Conservation (phyloP, 1,284 basidiomycete genomes). For the Testicularia cyperi region DNA sequence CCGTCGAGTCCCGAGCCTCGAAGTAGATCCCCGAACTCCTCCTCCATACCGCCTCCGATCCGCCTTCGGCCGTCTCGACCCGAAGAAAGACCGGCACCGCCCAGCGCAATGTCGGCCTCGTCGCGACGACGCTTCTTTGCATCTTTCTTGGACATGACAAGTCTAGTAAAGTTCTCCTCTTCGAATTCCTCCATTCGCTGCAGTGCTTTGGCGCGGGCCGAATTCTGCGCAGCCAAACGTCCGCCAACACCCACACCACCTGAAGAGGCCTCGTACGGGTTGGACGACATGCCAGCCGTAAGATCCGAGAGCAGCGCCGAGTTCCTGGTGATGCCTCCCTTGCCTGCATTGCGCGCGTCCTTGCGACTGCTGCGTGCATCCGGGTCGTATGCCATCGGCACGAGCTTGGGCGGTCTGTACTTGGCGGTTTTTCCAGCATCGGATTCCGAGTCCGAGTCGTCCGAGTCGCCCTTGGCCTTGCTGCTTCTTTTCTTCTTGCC, state of each 20-base stretch:
- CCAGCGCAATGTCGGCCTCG: conserved; percentile 89
- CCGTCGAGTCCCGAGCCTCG: conserved; percentile 36
- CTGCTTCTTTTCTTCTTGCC: not conserved
- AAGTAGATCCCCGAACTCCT: conserved; percentile 58
- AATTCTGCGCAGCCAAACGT: conserved; percentile 34
- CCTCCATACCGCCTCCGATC: conserved; percentile 55
- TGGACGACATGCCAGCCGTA: conserved; percentile 52
- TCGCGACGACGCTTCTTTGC: conserved; percentile 75
- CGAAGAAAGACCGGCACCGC: conserved; percentile 62
- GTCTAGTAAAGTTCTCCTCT: conserved; percentile 90
- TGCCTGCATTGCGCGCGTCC: conserved; percentile 59
- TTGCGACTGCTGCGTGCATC: conserved; percentile 66
- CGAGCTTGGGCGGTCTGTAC: conserved; percentile 88
- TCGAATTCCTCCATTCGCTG: conserved; percentile 86
- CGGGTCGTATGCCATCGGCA: conserved; percentile 80
- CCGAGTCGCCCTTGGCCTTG: conserved; percentile 54
- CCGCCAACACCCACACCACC: conserved; percentile 50
- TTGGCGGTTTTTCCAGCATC: conserved; percentile 62
- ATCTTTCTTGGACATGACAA: conserved; percentile 90
- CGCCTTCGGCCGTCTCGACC: conserved; percentile 41
- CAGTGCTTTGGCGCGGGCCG: conserved; percentile 73
- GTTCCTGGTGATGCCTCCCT: conserved; percentile 35
- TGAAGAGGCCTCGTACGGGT: conserved; percentile 54
- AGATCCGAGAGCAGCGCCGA: conserved; percentile 54
- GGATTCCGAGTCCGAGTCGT: conserved; percentile 58